A percentile compares a stretch with the other conserved stretches of the same genome.
Conservation (phyloP, 345 rosid genomes). For the Durio zibethinus region DNA sequence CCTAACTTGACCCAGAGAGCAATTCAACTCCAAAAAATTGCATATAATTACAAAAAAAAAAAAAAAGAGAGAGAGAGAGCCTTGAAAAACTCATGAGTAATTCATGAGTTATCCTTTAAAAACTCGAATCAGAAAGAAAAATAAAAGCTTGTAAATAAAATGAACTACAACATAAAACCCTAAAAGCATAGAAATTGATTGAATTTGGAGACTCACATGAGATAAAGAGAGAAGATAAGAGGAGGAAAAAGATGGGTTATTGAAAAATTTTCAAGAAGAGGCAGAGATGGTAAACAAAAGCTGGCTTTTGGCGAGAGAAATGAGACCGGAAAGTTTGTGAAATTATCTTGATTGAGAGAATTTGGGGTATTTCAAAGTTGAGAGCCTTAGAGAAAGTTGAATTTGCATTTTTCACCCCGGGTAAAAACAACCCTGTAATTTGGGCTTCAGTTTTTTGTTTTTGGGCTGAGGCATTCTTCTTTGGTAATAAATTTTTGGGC, state of each 20-base stretch:
- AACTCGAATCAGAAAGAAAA: neutral
- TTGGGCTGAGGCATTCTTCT: neutral
- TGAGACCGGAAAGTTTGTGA: neutral
- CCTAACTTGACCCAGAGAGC: neutral
- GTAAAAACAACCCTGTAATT: neutral
- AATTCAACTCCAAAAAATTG: too few relatives aligned
- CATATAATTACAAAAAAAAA: neutral
- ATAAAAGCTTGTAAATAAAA: neutral
- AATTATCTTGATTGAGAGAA: neutral
- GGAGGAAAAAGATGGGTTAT: neutral
- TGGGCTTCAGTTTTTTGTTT: neutral
- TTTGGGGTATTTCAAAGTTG: neutral
- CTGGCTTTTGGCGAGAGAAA: too few relatives aligned
- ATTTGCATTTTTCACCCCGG: neutral
- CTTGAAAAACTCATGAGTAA: too few relatives aligned
- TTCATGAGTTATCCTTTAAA: neutral
- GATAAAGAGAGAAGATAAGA: neutral
- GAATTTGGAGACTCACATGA: slow-evolving; percentile 17
- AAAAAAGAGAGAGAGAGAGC: neutral
- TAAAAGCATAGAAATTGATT: neutral
- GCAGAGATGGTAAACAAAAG: neutral
- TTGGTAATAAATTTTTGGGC: neutral
- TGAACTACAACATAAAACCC: neutral
- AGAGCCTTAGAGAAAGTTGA: neutral
- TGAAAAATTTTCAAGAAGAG: neutral